Base-by-base conservation (phyloP, 495 filamentous ascomycete genomes). In the Hyaloscypha bicolor region DNA sequence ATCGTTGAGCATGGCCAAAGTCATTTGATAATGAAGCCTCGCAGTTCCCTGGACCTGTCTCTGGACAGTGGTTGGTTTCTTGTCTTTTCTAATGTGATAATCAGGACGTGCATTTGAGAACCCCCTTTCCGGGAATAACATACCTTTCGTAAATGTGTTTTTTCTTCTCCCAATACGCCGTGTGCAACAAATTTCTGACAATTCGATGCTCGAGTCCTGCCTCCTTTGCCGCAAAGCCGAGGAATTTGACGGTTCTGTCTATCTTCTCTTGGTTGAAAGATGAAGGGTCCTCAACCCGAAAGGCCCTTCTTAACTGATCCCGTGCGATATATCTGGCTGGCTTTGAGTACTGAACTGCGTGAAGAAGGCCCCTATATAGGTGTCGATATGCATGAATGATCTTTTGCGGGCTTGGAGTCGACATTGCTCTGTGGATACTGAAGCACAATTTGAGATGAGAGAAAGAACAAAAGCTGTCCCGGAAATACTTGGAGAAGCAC, bases 141-240 rank as follows among this genome's bases (percentile, higher is more conserved):
- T 39, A 52, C 61, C 16, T 48, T 19, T 16, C 42, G 42, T 4
- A 14, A 16, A 19, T 48, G 16, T 48, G 16, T 30, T 45, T 35
- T 11, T 60, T 56, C 35, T 60, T 25, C 33, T 69, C 42, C 55
- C 42, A 53, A 66, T 82, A 90, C 68, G 81, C 78, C 25, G 88
- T 83, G 52, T 86, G 73, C 45, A 92, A 72, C 63, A 97, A 72
- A 69, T 90, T 96, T 76, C 88, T 92, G 60, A 97, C 62, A 59
- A 99, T 88, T 63, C 78, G 81, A 74, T 97, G 93, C 80, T 98
- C 95, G 22, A 94, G 66, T 0, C 93, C 93, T 30, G 77, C 83
- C 66, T 83, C 75, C 55, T 80, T 76, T 9, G 89, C 81, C 8
- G 95, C 95, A 32, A 84, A 83, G 42, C 86, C 79, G 6, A 98